Evolutionary conservation across 2,329 filamentous ascomycete species (phyloP).

Genomic region (Penicillium sp.): DNA sequence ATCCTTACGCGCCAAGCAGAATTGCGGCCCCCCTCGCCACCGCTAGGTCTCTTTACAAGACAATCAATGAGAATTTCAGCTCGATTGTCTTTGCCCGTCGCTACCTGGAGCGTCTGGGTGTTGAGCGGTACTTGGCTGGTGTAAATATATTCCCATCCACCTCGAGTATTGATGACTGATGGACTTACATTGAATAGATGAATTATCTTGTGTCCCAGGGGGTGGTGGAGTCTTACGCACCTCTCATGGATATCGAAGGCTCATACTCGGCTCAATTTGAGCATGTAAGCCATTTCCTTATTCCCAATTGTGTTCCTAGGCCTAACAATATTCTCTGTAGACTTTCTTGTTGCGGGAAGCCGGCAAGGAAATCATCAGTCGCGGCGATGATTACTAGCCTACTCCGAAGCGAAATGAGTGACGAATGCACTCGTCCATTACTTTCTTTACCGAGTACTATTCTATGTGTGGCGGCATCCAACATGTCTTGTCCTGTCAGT

Average conservation of each 20-base stretch:
- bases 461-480: not conserved
- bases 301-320: conserved; percentile 6
- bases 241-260: conserved; percentile 61
- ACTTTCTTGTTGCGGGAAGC: conserved; percentile 53
- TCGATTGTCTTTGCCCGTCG: conserved; percentile 65
- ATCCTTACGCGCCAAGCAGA: conserved; percentile 41
- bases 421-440: not conserved
- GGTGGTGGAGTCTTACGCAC: conserved; percentile 61
- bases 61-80: conserved; percentile 66
- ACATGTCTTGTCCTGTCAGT: not conserved
- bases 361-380: conserved; percentile 58
- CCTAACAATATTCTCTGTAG: conserved; percentile 33
- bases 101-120: conserved; percentile 67
- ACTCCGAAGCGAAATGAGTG: not conserved
- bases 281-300: conserved; percentile 46
- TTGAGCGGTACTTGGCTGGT: conserved; percentile 62
- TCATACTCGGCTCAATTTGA: conserved; percentile 70
- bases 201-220: conserved; percentile 62
- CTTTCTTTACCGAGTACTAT: not conserved
- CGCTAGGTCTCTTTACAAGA: conserved; percentile 61
- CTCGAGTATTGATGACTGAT: not conserved
- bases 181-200: conserved; percentile 46
- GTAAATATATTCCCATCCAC: conserved; percentile 41
- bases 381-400: conserved; percentile 56
- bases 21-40: conserved; percentile 50